These are phyloP conservation scores for Cornus controversa DNA, from an alignment of 148 eudicot genomes.

Conservation along the genomic window DNA sequence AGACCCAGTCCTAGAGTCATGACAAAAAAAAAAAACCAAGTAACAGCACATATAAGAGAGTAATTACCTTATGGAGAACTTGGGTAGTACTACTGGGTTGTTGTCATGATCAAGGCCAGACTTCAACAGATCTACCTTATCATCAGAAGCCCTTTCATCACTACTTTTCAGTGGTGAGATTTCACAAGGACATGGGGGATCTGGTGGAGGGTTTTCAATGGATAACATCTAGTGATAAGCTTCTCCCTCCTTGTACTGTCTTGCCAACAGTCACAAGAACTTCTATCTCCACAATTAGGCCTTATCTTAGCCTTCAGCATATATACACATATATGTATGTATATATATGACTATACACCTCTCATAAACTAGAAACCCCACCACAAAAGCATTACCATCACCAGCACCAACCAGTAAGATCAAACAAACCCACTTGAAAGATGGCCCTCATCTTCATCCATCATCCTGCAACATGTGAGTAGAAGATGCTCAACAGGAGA, in stretches of 20 bases:
- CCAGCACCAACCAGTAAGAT: constrained; percentile 8
- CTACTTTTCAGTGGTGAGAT: constrained; percentile 27
- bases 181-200: constrained; percentile 33
- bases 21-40: constrained; percentile 16
- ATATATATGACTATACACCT: constrained; percentile 17
- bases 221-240: constrained; percentile 61
- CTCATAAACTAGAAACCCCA: constrained; percentile 21
- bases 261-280: constrained; percentile 48
- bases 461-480: constrained; percentile 20
- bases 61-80: constrained; percentile 62
- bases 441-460: constrained; percentile 17
- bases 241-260: constrained; percentile 47
- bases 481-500: not conserved
- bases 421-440: constrained; percentile 22
- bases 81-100: constrained; percentile 29
- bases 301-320: constrained; percentile 53
- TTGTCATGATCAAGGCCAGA: constrained; percentile 21
- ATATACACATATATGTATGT: not conserved
- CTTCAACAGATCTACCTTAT: constrained; percentile 41
- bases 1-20: constrained; percentile 3
- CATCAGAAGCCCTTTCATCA: constrained; percentile 32
- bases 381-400: constrained; percentile 32
- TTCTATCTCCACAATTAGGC: constrained; percentile 25
- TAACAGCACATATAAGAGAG: constrained; percentile 3
- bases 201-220: constrained; percentile 52